phyloP scores from a whole-genome alignment of 345 rosid species.

The Syzygium aqueum region DNA sequence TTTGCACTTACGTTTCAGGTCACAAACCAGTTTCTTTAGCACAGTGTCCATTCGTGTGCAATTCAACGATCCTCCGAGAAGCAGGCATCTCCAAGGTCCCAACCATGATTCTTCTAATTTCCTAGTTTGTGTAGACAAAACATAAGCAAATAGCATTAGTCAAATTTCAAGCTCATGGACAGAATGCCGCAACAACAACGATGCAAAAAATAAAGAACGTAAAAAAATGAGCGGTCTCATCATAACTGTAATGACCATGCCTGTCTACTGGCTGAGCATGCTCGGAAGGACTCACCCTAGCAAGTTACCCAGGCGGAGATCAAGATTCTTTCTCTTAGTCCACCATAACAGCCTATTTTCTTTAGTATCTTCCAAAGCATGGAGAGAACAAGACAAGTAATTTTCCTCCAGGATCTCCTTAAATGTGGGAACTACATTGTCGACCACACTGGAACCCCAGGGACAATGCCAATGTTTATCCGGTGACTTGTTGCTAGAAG shows the following conservation, averaged over 20 bases:
- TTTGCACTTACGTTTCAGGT: slow-evolving; percentile 71
- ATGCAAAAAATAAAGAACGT: neutral
- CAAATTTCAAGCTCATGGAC: neutral
- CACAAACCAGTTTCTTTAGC: slow-evolving; percentile 42
- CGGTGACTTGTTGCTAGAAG: slow-evolving; percentile 14
- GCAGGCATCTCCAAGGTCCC: slow-evolving; percentile 72
- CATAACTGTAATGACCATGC: neutral
- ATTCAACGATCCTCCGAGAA: slow-evolving; percentile 54
- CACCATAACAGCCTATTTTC: slow-evolving; percentile 62
- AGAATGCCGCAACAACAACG: neutral
- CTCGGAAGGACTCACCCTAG: slow-evolving; percentile 37
- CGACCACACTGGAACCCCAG: slow-evolving; percentile 62
- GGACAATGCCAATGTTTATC: slow-evolving; percentile 74
- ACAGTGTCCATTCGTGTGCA: slow-evolving; percentile 26
- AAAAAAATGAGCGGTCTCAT: neutral
- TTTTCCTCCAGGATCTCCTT: slow-evolving; percentile 70
- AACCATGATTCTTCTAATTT: slow-evolving; percentile 80
- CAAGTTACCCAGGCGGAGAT: slow-evolving; percentile 53
- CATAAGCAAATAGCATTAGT: neutral
- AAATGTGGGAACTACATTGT: slow-evolving; percentile 73
- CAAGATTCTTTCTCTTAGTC: slow-evolving; percentile 68
- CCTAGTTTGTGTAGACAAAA: slow-evolving; percentile 13
- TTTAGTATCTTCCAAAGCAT: slow-evolving; percentile 45
- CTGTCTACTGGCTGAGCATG: neutral
- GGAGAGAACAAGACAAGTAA: slow-evolving; percentile 40